These are phyloP conservation scores for Conticribra weissflogii DNA, from an alignment of 108 stramenopile species.

Conservation along the genomic window DNA sequence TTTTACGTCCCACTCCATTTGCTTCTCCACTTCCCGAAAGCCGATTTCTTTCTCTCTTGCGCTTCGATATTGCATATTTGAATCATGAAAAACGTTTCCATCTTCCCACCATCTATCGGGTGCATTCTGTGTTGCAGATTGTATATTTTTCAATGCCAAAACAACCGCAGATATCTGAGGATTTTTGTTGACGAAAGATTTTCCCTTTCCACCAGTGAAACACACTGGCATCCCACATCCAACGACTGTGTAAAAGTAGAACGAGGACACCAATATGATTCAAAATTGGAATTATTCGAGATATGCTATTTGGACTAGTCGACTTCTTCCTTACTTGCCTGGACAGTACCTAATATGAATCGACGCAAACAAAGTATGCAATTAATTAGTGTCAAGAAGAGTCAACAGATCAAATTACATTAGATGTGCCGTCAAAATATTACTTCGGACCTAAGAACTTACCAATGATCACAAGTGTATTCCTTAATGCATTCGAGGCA, in stretches of 20 bases:
- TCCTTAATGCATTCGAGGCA: slow-evolving; percentile 30
- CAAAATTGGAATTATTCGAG: not conserved
- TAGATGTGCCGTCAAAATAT: too few relatives aligned
- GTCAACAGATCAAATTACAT: too few relatives aligned
- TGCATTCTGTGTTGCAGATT: slow-evolving; percentile 18
- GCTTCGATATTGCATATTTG: too few relatives aligned
- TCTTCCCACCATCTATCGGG: slow-evolving; percentile 44
- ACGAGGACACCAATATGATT: not conserved
- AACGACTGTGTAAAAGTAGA: slow-evolving; percentile 4
- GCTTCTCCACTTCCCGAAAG: slow-evolving; percentile 15
- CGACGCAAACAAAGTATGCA: too few relatives aligned
- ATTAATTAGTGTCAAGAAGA: too few relatives aligned
- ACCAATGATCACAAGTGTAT: slow-evolving; percentile 37
- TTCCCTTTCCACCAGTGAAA: slow-evolving; percentile 16
- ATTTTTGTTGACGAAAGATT: slow-evolving; percentile 29
- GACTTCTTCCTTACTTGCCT: too few relatives aligned
- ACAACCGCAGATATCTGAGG: slow-evolving; percentile 26
- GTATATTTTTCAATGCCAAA: slow-evolving; percentile 9
- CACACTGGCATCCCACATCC: slow-evolving; percentile 36
- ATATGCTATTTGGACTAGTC: too few relatives aligned
- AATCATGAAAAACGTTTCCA: not conserved
- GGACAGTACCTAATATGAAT: too few relatives aligned
- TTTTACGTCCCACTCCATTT: not conserved
- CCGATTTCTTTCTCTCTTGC: slow-evolving; percentile 15
- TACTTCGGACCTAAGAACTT: too few relatives aligned